phyloP scores from a whole-genome alignment of 345 rosid genomes.

The Moricandia arvensis region DNA sequence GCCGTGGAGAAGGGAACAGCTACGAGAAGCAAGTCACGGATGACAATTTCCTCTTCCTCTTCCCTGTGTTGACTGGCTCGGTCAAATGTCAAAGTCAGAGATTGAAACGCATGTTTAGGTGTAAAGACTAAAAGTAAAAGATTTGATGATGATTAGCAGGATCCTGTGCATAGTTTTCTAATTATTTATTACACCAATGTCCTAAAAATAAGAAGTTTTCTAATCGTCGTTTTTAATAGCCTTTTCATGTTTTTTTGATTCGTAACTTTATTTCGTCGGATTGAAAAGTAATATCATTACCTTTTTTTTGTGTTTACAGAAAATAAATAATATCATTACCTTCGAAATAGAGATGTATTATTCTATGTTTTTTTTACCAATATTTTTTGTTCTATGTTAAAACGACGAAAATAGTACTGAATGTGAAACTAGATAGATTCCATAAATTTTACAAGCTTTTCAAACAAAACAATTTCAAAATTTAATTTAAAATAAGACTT shows the following conservation, averaged over 20 bases:
- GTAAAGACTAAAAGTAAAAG: conserved; percentile 27
- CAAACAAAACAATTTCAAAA: too few species aligned
- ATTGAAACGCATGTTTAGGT: conserved; percentile 28
- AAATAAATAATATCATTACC: not conserved
- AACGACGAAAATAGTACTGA: not conserved
- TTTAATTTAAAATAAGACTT: too few species aligned
- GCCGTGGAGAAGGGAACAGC: conserved; percentile 28
- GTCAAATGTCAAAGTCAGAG: conserved; percentile 38
- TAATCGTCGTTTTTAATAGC: not conserved
- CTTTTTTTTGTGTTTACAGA: too few species aligned
- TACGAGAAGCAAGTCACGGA: conserved; percentile 20
- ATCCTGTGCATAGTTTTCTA: conserved; percentile 33
- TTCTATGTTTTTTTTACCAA: not conserved
- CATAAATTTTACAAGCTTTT: too few species aligned
- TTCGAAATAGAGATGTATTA: not conserved
- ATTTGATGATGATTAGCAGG: conserved; percentile 36
- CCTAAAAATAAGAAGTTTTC: not conserved
- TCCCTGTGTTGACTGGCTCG: conserved; percentile 26
- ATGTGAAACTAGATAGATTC: not conserved
- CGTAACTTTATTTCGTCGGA: not conserved
- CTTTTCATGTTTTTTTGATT: conserved; percentile 9
- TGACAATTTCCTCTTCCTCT: conserved; percentile 35
- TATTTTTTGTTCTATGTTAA: not conserved
- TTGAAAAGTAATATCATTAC: not conserved
- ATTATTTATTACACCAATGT: conserved; percentile 15